Evolutionary conservation across 2,329 filamentous ascomycete species (phyloP), one percentile per base, ranked within the genome.

Genomic region (Colletotrichum sansevieriae): DNA sequence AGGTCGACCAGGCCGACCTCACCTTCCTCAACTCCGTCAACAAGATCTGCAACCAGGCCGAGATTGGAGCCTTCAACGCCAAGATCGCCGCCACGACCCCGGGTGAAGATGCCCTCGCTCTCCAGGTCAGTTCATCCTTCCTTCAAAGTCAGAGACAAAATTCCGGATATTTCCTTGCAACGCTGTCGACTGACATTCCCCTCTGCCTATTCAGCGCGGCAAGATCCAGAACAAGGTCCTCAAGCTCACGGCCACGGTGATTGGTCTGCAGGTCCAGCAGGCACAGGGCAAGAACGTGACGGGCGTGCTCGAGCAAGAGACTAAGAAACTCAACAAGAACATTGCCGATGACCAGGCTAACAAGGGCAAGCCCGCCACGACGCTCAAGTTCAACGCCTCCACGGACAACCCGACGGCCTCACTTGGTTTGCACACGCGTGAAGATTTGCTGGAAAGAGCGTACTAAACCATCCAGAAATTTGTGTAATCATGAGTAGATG

Each of bases 161-260:
- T 8, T 9, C 29, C 2, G 29, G 7, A 29, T 29, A 29, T 4
- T 2, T 29, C 1, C 7, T 18, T 2, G 44, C n/a, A 43, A 18
- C 20, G 43, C 13, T 3, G 3, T 10, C 13, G 11, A 6, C 8
- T 15, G 7, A 37, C 46, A 47, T 25, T 65, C 61, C 15, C 4
- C 2, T 9, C 4, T 35, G 4, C 13, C 12, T n/a, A n/a, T 5
- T 37, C 60, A 84, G 82, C 80, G 82, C 63, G 85, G 84, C 74
- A 87, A 88, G 78, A 88, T 83, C 67, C 86, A 87, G 83, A 88
- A 88, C 82, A 88, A 88, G 79, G 84, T 88, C 13, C 76, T 88
- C 59, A 88, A 88, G 78, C 79, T 88, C 71, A 83, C 82, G 35
- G 83, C 85, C 29, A 83, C 83, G 54, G 78, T 87, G 25, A 75